These are phyloP conservation scores for Fusarium circinatum DNA, from an alignment of 2,329 filamentous ascomycete species.

Conservation along the genomic window DNA sequence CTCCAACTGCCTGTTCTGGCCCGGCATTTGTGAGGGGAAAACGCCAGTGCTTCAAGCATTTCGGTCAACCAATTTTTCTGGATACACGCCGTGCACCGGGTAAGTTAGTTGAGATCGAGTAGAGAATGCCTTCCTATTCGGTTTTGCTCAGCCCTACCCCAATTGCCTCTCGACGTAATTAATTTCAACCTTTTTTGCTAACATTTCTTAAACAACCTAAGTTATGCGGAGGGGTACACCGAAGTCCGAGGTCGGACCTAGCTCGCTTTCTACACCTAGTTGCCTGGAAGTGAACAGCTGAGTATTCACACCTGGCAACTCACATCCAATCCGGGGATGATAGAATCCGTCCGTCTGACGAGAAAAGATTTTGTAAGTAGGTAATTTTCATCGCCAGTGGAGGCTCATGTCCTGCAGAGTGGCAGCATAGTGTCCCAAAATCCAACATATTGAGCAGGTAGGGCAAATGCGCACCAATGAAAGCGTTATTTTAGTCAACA, in stretches of 20 bases:
- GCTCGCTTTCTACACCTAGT: constrained; percentile 14
- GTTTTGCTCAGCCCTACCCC: constrained; percentile 38
- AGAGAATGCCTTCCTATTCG: constrained; percentile 32
- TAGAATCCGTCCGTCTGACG: constrained; percentile 1
- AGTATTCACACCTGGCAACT: constrained; percentile 21
- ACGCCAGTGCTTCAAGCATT: constrained; percentile 4
- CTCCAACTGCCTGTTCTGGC: not conserved
- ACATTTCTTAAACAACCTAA: constrained; percentile 1
- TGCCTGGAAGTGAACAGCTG: not conserved
- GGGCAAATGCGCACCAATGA: constrained; percentile 45
- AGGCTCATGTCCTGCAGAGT: constrained; percentile 13
- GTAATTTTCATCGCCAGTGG: not conserved
- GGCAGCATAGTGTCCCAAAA: constrained; percentile 16
- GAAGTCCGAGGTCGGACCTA: constrained; percentile 43
- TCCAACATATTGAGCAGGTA: constrained; percentile 20
- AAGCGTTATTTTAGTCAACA: constrained; percentile 36
- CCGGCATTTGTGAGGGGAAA: constrained; percentile 20
- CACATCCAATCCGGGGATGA: not conserved
- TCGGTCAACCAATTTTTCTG: constrained; percentile 3
- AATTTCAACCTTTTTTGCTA: constrained; percentile 27
- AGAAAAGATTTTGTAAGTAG: constrained; percentile 9
- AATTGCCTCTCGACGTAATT: constrained; percentile 14
- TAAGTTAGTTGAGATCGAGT: not conserved
- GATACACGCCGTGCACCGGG: not conserved
- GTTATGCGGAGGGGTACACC: constrained; percentile 35